phyloP scores from a whole-genome alignment of 1,284 basidiomycete genomes.

The Apiotrichum akiyoshidainum region DNA sequence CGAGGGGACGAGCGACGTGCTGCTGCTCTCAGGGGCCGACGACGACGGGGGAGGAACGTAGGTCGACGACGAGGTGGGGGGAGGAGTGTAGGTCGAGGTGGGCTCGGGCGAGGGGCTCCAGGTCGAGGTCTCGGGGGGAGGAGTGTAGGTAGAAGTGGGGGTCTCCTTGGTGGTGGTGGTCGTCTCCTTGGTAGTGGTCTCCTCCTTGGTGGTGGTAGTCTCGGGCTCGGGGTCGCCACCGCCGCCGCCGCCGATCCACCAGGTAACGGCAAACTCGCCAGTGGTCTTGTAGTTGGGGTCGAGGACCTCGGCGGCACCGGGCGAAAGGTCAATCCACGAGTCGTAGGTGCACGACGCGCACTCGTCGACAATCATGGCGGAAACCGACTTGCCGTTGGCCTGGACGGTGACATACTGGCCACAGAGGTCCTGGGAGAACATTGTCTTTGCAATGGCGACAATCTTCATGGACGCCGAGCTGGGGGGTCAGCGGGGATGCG shows the following conservation, averaged over 20 bases:
- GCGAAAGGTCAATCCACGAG: slow-evolving; percentile 7
- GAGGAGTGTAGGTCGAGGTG: background rate
- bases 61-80: background rate
- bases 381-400: too few relatives aligned
- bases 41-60: background rate
- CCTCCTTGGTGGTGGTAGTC: background rate
- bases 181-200: background rate
- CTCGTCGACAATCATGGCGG: too few relatives aligned
- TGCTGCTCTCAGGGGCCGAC: background rate
- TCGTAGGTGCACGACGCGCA: too few relatives aligned
- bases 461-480: too few relatives aligned
- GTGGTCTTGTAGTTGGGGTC: slow-evolving; percentile 5
- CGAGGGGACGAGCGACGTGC: background rate
- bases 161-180: background rate
- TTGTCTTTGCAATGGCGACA: too few relatives aligned
- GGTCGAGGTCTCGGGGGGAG: background rate
- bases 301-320: slow-evolving; percentile 9
- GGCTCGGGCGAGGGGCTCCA: too few relatives aligned
- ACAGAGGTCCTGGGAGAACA: too few relatives aligned
- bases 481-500: too few relatives aligned
- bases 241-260: slow-evolving; percentile 3
- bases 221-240: background rate
- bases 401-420: too few relatives aligned
- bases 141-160: background rate
- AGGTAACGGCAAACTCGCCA: slow-evolving; percentile 4